Conservation (phyloP, 2,329 filamentous ascomycete species). For the Botrytis tulipae region DNA sequence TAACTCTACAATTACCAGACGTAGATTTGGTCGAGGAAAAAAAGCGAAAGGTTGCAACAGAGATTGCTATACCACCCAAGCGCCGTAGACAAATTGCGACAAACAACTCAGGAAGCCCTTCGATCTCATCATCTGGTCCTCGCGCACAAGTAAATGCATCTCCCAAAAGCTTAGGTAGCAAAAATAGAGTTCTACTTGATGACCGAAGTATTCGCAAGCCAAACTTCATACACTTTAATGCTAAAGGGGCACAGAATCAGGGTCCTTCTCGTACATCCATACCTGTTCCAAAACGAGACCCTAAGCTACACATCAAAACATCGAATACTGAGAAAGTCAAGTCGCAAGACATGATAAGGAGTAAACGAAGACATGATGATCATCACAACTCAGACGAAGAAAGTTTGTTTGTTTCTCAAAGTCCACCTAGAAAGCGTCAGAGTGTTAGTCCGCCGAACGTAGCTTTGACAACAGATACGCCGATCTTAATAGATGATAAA, state of each 20-base stretch:
- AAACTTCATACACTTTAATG: constrained; percentile 28
- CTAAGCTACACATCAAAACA: neutral
- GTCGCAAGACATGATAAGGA: neutral
- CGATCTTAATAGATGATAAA: neutral
- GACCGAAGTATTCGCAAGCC: constrained; percentile 28
- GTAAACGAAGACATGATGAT: constrained; percentile 2
- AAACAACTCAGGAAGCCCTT: neutral
- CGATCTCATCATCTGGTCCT: neutral
- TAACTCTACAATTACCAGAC: neutral
- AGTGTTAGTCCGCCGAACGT: constrained; percentile 19
- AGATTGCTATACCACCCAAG: neutral
- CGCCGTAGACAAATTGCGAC: neutral
- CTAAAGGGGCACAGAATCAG: constrained; percentile 30
- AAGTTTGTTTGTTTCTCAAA: constrained; percentile 1
- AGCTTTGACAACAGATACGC: neutral
- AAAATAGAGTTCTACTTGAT: constrained; percentile 17
- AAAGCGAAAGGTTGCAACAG: constrained; percentile 12
- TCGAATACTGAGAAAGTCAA: constrained; percentile 11
- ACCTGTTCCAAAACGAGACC: neutral
- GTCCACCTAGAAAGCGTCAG: constrained; percentile 25
- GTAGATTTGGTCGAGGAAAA: neutral
- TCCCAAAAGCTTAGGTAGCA: neutral
- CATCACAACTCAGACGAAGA: neutral
- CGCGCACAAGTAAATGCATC: neutral
- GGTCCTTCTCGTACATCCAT: constrained; percentile 24